Conservation (phyloP, 2,329 filamentous ascomycete species). For the Ophiostoma sp. region DNA sequence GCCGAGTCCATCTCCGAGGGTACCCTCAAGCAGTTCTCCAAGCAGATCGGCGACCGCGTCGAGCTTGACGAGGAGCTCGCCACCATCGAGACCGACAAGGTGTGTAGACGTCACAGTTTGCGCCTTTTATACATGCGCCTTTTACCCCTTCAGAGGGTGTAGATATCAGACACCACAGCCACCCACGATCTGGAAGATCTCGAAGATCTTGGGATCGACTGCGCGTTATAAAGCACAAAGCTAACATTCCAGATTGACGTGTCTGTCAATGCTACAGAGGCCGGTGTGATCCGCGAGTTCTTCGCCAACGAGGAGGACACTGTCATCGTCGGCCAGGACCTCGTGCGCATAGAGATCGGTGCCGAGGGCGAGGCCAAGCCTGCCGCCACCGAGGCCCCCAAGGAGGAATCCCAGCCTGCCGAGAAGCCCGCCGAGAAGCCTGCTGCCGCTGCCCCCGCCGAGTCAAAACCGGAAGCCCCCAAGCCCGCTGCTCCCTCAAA, state of each 20-base stretch:
- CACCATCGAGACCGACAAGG: constrained; percentile 98
- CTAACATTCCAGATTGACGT: constrained; percentile 70
- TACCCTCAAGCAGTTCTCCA: constrained; percentile 91
- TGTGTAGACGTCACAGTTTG: constrained; percentile 34
- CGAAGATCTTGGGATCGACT: too few relatives aligned
- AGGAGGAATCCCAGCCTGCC: constrained; percentile 25
- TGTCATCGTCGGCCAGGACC: constrained; percentile 86
- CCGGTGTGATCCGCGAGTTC: constrained; percentile 87
- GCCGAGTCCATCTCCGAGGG: constrained; percentile 98
- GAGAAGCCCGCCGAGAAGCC: constrained; percentile 21
- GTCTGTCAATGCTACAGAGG: constrained; percentile 85
- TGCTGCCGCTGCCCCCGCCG: constrained; percentile 19
- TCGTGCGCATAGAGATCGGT: constrained; percentile 79
- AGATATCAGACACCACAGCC: too few relatives aligned
- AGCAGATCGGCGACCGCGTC: constrained; percentile 86
- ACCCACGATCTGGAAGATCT: too few relatives aligned
- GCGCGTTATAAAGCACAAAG: neutral
- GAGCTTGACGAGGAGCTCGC: constrained; percentile 97
- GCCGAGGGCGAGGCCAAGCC: constrained; percentile 47
- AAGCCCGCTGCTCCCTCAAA: constrained; percentile 33
- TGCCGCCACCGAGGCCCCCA: constrained; percentile 30
- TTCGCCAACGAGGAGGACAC: constrained; percentile 92
- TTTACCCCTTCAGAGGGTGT: neutral
- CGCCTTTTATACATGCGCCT: constrained; percentile 19
- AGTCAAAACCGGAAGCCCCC: constrained; percentile 34